Evolutionary conservation across 192 early-diverging fungal genomes (phyloP).

Genomic region (Obelidium mucronatum): DNA sequence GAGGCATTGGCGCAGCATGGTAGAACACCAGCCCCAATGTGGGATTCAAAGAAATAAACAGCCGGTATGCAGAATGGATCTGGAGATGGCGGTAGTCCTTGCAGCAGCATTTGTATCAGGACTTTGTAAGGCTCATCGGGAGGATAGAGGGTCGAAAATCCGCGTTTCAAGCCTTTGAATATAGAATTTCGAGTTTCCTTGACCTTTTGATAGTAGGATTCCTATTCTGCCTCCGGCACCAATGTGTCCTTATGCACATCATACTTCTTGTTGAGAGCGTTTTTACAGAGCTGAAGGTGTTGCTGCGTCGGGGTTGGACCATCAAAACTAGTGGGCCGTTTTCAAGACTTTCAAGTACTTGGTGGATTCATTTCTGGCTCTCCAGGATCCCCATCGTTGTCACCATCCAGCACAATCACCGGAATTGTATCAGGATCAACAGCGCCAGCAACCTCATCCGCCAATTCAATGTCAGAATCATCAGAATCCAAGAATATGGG

Average conservation of each 20-base stretch:
- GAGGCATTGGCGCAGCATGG: neutral
- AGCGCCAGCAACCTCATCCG: neutral
- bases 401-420: neutral
- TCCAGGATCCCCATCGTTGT: neutral
- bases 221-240: neutral
- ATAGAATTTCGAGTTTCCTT: neutral
- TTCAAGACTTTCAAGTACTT: neutral
- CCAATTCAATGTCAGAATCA: neutral
- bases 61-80: neutral
- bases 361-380: neutral
- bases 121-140: neutral
- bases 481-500: neutral
- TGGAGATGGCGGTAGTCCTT: neutral
- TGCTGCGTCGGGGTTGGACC: neutral
- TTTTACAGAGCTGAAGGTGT: neutral
- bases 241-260: neutral
- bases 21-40: neutral
- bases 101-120: neutral
- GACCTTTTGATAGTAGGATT: neutral
- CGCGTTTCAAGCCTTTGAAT: neutral
- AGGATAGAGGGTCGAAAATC: neutral
- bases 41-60: slow-evolving; percentile 6
- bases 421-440: neutral
- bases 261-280: slow-evolving; percentile 3
- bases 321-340: neutral